These are phyloP conservation scores for Populus alba DNA, from an alignment of 345 rosid species.

Conservation along the genomic window DNA sequence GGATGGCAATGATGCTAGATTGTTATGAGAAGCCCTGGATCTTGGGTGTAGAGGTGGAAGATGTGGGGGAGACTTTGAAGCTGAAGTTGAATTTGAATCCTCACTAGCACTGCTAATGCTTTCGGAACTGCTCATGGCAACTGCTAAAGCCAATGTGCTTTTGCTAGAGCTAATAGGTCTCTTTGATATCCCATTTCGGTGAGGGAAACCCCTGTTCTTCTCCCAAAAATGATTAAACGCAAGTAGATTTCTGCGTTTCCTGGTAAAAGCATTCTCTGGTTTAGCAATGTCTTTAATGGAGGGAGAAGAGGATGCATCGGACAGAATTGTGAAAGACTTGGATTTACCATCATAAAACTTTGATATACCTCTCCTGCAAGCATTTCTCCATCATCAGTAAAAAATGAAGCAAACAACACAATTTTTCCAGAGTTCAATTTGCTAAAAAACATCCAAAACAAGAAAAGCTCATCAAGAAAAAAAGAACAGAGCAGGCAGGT, in stretches of 20 bases:
- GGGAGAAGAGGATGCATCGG: slow-evolving; percentile 43
- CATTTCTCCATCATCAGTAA: neutral
- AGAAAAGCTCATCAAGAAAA: neutral
- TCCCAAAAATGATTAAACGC: slow-evolving; percentile 66
- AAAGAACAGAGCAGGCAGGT: neutral
- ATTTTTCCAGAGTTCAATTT: neutral
- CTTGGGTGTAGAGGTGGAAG: slow-evolving; percentile 77
- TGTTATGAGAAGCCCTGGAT: slow-evolving; percentile 32
- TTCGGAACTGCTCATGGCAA: slow-evolving; percentile 62
- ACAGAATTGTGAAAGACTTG: slow-evolving; percentile 65
- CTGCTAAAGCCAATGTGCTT: slow-evolving; percentile 69
- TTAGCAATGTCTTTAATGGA: slow-evolving; percentile 62
- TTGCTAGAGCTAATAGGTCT: slow-evolving; percentile 54
- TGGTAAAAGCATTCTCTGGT: slow-evolving; percentile 62
- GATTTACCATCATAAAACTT: slow-evolving; percentile 81
- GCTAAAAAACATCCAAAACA: neutral
- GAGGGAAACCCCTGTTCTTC: slow-evolving; percentile 35
- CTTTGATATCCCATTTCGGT: slow-evolving; percentile 56
- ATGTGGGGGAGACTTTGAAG: slow-evolving; percentile 45
- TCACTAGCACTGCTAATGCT: slow-evolving; percentile 55
- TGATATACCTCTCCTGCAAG: slow-evolving; percentile 76
- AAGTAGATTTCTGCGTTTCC: slow-evolving; percentile 55
- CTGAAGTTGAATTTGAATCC: slow-evolving; percentile 46
- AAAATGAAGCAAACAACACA: neutral
- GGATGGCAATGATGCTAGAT: slow-evolving; percentile 23